Percentiles rank a stretch among this genome's conserved stretches.
phyloP scores from a whole-genome alignment of 768 basidiomycete genomes.

The Collybia nuda region DNA sequence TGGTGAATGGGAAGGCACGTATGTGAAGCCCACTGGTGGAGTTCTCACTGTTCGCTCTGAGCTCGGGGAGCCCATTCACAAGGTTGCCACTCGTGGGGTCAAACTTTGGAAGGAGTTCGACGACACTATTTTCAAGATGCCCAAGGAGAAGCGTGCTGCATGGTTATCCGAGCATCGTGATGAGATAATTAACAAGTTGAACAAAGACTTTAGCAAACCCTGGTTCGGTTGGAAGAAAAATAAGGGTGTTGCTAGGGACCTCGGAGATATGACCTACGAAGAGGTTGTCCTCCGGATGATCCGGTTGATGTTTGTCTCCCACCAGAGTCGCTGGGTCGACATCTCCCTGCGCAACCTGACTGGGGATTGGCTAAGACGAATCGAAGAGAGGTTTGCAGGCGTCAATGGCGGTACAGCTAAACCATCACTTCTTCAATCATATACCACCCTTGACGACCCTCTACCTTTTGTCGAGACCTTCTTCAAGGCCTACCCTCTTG shows the following conservation, averaged over 20 bases:
- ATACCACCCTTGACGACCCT: conserved; percentile 80
- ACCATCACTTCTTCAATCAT: conserved; percentile 85
- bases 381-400: conserved; percentile 94
- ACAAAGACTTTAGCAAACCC: conserved; percentile 93
- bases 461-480: conserved; percentile 74
- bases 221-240: conserved; percentile 99
- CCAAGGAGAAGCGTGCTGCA: conserved; percentile 89
- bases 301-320: conserved; percentile 89
- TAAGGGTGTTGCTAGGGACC: conserved; percentile 76
- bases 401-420: conserved; percentile 76
- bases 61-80: conserved; percentile 98
- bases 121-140: conserved; percentile 90
- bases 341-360: conserved; percentile 87
- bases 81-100: conserved; percentile 95
- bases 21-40: conserved; percentile 91
- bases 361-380: conserved; percentile 95
- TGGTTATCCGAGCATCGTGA: conserved; percentile 89
- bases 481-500: conserved; percentile 82
- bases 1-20: conserved; percentile 91
- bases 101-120: conserved; percentile 99
- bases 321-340: conserved; percentile 94
- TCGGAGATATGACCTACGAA: conserved; percentile 98
- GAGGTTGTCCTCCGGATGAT: conserved; percentile 92
- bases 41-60: conserved; percentile 97
- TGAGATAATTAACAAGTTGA: conserved; percentile 89